Conservation (phyloP, 73 alveolate species). For the Paramecium pentaurelia region DNA sequence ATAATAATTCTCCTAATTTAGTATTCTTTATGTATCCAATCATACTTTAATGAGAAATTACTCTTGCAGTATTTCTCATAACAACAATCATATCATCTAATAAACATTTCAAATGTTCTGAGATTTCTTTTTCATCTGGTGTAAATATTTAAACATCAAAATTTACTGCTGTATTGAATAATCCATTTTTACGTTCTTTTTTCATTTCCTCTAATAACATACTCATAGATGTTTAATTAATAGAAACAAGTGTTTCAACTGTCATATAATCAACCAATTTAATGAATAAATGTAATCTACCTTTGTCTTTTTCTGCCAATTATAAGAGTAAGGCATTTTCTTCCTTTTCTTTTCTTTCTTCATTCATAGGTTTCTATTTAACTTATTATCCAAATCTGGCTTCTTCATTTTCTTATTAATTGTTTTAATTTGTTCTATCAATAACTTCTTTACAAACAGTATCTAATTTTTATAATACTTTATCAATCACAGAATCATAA, state of each 20-base stretch:
- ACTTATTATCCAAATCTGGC: conserved; percentile 92
- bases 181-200: conserved; percentile 74
- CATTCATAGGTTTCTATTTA: conserved; percentile 95
- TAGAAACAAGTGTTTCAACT: conserved; percentile 86
- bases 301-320: conserved; percentile 89
- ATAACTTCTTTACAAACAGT: conserved; percentile 68
- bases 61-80: conserved; percentile 66
- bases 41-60: conserved; percentile 67
- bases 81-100: conserved; percentile 73
- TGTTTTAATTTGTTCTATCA: conserved; percentile 83
- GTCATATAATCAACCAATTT: conserved; percentile 96
- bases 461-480: conserved; percentile 68
- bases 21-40: conserved; percentile 68
- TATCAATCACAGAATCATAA: conserved; percentile 75
- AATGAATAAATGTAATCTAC: conserved; percentile 88
- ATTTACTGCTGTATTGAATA: conserved; percentile 67
- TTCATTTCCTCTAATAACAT: conserved; percentile 73
- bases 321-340: conserved; percentile 85
- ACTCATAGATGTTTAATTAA: conserved; percentile 70
- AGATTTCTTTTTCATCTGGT: conserved; percentile 84
- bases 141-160: conserved; percentile 72
- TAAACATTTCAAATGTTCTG: conserved; percentile 66
- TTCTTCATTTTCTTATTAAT: conserved; percentile 94
- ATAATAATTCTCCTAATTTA: conserved; percentile 51
- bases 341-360: conserved; percentile 87